Conservation (phyloP, 306 rosid species). For the Malus sylvestris region DNA sequence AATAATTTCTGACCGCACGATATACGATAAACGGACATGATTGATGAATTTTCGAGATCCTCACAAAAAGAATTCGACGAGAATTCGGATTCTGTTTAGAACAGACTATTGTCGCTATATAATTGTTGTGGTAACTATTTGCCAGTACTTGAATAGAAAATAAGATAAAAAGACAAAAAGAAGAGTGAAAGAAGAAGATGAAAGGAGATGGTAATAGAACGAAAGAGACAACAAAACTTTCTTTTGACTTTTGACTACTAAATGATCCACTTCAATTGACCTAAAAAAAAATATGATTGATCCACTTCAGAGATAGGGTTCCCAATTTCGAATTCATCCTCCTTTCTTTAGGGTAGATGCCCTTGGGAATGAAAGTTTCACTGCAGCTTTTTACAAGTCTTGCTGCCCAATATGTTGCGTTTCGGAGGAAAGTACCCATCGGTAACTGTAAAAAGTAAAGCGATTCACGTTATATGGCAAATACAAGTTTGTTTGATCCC, state of each 20-base stretch:
- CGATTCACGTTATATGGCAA: background rate
- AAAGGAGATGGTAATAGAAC: too few relatives aligned
- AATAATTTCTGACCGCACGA: fast-evolving
- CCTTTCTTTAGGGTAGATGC: background rate
- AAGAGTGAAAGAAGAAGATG: too few relatives aligned
- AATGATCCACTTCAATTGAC: background rate
- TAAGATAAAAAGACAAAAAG: too few relatives aligned
- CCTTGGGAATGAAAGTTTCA: slow-evolving; percentile 2
- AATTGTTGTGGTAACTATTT: background rate
- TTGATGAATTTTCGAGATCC: fast-evolving
- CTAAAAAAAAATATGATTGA: background rate
- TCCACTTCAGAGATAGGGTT: background rate
- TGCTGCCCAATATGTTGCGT: background rate
- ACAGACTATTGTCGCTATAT: background rate
- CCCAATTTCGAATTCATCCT: background rate
- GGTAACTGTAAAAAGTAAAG: background rate
- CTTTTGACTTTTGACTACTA: background rate
- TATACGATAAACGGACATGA: too few relatives aligned
- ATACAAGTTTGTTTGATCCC: background rate
- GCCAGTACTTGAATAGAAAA: background rate
- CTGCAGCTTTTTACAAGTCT: background rate
- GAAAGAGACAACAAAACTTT: background rate
- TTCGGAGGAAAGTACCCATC: background rate
- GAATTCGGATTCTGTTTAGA: background rate
- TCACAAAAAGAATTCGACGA: too few relatives aligned